Evolutionary conservation across 139 green algal species (phyloP).

Genomic region (Mesostigma viride): DNA sequence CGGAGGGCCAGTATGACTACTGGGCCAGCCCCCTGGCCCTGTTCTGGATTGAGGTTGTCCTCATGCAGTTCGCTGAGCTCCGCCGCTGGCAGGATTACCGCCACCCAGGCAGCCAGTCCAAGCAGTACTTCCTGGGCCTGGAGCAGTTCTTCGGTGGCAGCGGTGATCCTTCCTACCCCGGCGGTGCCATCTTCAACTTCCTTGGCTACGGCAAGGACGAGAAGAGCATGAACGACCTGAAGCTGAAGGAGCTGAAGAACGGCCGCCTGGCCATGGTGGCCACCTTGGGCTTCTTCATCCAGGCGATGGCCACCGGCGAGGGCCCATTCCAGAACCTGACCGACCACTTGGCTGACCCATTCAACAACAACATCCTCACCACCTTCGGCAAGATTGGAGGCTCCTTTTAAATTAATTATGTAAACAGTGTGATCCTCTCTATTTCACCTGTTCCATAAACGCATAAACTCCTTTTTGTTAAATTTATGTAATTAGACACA

Average conservation of each 20-base stretch:
- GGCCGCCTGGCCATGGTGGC: constrained; percentile 72
- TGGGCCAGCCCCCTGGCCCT: constrained; percentile 84
- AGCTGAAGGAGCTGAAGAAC: constrained; percentile 95
- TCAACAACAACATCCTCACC: constrained; percentile 22
- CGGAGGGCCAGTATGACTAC: constrained; percentile 52
- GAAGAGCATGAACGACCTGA: constrained; percentile 62
- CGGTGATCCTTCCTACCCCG: constrained; percentile 78
- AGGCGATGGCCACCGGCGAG: constrained; percentile 48
- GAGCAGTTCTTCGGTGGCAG: constrained; percentile 70
- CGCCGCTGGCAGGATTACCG: constrained; percentile 47
- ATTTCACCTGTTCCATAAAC: no score
- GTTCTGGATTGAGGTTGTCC: constrained; percentile 86
- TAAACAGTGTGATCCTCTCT: no score
- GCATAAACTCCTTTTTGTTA: no score
- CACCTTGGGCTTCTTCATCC: constrained; percentile 56
- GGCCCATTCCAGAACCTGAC: constrained; percentile 60
- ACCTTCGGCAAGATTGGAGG: no score
- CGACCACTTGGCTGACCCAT: constrained; percentile 66
- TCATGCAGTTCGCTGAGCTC: constrained; percentile 91
- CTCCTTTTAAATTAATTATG: no score
- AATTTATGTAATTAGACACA: no score
- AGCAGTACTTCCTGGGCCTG: constrained; percentile 93
- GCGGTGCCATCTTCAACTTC: constrained; percentile 93
- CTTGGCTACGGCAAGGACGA: constrained; percentile 70
- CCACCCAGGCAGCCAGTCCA: constrained; percentile 75